Evolutionary conservation across 441 rosid genomes (phyloP).

Genomic region (Populus trichocarpa): DNA sequence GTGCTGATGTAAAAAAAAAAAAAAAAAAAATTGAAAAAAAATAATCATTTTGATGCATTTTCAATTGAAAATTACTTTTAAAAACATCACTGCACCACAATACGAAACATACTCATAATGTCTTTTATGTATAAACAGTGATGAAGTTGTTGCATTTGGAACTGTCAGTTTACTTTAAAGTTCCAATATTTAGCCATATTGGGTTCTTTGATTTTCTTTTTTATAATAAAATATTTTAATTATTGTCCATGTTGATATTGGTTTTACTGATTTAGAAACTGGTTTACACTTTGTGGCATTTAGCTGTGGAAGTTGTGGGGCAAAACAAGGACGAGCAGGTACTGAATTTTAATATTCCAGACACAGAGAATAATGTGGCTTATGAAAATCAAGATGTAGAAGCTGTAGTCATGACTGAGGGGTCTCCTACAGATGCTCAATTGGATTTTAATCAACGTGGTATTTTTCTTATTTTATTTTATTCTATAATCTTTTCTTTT

Average conservation of each 20-base stretch:
- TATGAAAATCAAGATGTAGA: constrained; percentile 83
- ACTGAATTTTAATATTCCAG: constrained; percentile 55
- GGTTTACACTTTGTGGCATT: constrained; percentile 29
- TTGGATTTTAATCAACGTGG: constrained; percentile 24
- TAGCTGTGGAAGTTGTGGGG: constrained; percentile 38
- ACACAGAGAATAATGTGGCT: constrained; percentile 67
- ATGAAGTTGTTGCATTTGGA: neutral
- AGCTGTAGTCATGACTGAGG: constrained; percentile 78
- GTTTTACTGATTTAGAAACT: neutral
- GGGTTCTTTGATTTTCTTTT: neutral
- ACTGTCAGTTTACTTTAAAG: neutral
- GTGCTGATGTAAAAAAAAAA: no score
- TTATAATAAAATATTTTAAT: neutral
- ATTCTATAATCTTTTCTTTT: neutral
- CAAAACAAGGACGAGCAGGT: constrained; percentile 62
- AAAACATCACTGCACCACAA: neutral
- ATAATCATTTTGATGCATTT: no score
- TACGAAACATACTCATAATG: neutral
- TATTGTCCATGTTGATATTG: neutral
- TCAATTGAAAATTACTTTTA: no score
- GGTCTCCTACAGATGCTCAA: constrained; percentile 48
- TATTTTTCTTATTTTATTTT: neutral
- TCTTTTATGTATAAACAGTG: neutral
- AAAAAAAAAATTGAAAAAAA: no score
- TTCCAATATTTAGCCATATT: neutral